Evolutionary conservation across 352 stramenopile species (phyloP).

Genomic region (Globisporangium camurandrum): DNA sequence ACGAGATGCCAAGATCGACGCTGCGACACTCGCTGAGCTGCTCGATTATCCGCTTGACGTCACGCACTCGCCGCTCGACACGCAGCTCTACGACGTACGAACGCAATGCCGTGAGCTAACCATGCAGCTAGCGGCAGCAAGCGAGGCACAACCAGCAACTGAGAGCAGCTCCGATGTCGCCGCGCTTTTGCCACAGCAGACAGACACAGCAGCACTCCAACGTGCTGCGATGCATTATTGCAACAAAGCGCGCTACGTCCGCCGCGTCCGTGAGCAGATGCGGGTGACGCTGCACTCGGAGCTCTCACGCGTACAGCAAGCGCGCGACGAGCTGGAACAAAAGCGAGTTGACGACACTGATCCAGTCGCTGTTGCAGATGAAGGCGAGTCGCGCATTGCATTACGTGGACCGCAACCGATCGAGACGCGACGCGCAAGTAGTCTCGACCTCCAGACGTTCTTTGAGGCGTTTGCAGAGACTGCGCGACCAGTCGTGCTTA

Average conservation of each 20-base stretch:
- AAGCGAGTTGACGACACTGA: neutral
- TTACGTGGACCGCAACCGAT: constrained; percentile 2
- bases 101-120: constrained; percentile 24
- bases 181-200: no score
- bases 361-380: no score
- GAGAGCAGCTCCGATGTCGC: neutral
- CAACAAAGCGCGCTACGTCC: constrained; percentile 42
- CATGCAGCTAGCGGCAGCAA: neutral
- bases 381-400: neutral
- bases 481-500: constrained; percentile 26
- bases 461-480: constrained; percentile 48
- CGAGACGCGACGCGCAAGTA: constrained; percentile 6
- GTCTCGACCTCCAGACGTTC: constrained; percentile 54
- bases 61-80: constrained; percentile 15
- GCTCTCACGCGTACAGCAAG: constrained; percentile 6
- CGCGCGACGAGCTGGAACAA: neutral
- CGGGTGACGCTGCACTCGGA: constrained; percentile 16
- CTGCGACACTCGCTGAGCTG: constrained; percentile 17
- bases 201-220: neutral
- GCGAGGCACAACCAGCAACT: neutral
- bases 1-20: constrained; percentile 18
- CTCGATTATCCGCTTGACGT: constrained; percentile 16
- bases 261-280: constrained; percentile 29
- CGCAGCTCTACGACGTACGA: constrained; percentile 22
- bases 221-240: constrained; percentile 19